Evolutionary conservation across 2,329 filamentous ascomycete species (phyloP).

Genomic region (Exophiala bonariae): DNA sequence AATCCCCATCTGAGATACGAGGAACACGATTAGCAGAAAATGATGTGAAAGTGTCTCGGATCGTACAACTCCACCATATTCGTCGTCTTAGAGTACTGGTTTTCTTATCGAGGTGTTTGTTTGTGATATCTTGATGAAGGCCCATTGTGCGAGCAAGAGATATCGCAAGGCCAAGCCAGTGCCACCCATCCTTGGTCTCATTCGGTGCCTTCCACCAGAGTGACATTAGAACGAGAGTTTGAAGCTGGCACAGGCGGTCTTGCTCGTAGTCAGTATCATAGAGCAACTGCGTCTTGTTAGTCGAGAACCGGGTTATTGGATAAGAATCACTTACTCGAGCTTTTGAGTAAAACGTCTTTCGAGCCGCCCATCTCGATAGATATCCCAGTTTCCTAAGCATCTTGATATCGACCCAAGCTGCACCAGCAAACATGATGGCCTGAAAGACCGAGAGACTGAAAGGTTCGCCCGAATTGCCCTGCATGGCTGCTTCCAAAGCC

Average conservation of each 20-base stretch:
- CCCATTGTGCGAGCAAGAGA: slow-evolving; percentile 91
- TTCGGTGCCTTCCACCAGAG: slow-evolving; percentile 97
- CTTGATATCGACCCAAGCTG: slow-evolving; percentile 80
- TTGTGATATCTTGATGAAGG: slow-evolving; percentile 80
- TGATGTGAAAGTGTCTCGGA: slow-evolving; percentile 88
- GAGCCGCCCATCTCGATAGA: slow-evolving; percentile 71
- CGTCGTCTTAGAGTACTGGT: slow-evolving; percentile 85
- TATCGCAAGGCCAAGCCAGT: slow-evolving; percentile 96
- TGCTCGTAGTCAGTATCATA: slow-evolving; percentile 95
- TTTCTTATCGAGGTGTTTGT: slow-evolving; percentile 69
- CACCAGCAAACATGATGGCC: slow-evolving; percentile 88
- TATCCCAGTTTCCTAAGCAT: slow-evolving; percentile 75
- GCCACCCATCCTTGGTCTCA: slow-evolving; percentile 96
- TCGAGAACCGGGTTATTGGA: too few species aligned
- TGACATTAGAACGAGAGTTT: slow-evolving; percentile 85
- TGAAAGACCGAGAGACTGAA: slow-evolving; percentile 86
- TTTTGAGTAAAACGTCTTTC: slow-evolving; percentile 50
- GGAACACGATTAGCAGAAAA: slow-evolving; percentile 66
- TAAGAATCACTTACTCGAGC: slow-evolving; percentile 44
- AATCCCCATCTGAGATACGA: slow-evolving; percentile 88
- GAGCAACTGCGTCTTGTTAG: slow-evolving; percentile 61
- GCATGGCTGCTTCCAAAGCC: slow-evolving; percentile 55
- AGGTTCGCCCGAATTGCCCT: slow-evolving; percentile 67
- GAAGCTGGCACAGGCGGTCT: slow-evolving; percentile 85
- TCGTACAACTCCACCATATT: slow-evolving; percentile 97